These are phyloP conservation scores for Nepenthes gracilis DNA, from an alignment of 148 eudicot genomes.

Conservation along the genomic window DNA sequence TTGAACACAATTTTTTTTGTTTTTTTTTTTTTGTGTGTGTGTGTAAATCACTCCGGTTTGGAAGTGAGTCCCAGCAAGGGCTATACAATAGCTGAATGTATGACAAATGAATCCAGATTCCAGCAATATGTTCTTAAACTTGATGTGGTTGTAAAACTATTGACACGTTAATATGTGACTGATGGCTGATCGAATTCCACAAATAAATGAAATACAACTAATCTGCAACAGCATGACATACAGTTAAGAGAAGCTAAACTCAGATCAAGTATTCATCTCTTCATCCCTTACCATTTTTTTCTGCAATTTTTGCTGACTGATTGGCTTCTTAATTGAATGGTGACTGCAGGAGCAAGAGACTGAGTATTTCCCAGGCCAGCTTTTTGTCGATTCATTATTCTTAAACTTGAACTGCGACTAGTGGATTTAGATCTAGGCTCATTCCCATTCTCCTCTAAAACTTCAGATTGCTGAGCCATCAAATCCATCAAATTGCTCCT, in stretches of 20 bases:
- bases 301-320: not conserved
- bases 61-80: too few relatives aligned
- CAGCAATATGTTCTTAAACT: not conserved
- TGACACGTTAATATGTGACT: not conserved
- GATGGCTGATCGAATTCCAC: not conserved
- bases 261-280: not conserved
- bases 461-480: constrained; percentile 39
- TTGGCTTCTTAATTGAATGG: not conserved
- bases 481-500: constrained; percentile 80
- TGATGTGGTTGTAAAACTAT: not conserved
- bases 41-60: too few relatives aligned
- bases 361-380: constrained; percentile 10
- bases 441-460: constrained; percentile 11
- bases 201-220: not conserved
- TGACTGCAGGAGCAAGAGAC: not conserved
- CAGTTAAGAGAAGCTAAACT: not conserved
- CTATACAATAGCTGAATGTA: too few relatives aligned
- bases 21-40: too few relatives aligned
- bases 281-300: not conserved
- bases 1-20: too few relatives aligned
- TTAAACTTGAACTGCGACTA: constrained; percentile 19
- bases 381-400: constrained; percentile 20
- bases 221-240: not conserved
- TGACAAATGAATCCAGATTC: too few relatives aligned
- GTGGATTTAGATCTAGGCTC: constrained; percentile 13